Percentiles rank a stretch among this genome's conserved stretches.
Conservation (phyloP, 805 yeast species). For the Myxozyma neglecta region DNA sequence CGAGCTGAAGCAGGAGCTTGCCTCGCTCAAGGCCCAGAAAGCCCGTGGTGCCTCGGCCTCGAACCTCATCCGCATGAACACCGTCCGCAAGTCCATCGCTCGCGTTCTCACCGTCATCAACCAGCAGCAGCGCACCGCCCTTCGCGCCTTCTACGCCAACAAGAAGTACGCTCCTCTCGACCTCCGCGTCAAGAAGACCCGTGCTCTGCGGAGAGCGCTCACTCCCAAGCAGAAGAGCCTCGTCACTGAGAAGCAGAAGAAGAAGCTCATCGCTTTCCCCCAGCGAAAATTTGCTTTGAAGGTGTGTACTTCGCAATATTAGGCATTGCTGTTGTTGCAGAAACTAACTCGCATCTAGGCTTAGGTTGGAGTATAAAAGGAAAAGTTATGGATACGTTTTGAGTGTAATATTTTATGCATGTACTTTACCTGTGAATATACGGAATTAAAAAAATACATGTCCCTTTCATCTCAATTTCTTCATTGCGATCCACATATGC, state of each 20-base stretch:
- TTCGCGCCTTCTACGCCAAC: slow-evolving; percentile 87
- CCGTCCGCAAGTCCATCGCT: slow-evolving; percentile 98
- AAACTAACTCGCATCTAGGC: slow-evolving; percentile 9
- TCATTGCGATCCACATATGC: not conserved
- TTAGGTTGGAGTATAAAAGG: slow-evolving; percentile 4
- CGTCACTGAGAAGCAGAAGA: slow-evolving; percentile 84
- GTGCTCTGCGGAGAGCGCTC: slow-evolving; percentile 98
- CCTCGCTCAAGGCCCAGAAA: slow-evolving; percentile 94
- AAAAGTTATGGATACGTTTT: slow-evolving; percentile 21
- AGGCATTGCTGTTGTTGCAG: not conserved
- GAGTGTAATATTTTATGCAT: slow-evolving; percentile 21
- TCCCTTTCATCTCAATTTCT: not conserved
- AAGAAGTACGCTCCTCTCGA: slow-evolving; percentile 93
- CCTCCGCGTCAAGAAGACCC: slow-evolving; percentile 99
- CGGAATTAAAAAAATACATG: not conserved
- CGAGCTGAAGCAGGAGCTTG: slow-evolving; percentile 95
- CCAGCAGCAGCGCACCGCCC: slow-evolving; percentile 93
- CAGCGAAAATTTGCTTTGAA: slow-evolving; percentile 97
- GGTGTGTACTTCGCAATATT: slow-evolving; percentile 43
- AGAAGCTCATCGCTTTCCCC: slow-evolving; percentile 95
- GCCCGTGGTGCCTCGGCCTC: slow-evolving; percentile 75
- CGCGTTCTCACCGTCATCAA: slow-evolving; percentile 95
- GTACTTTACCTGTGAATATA: slow-evolving; percentile 29
- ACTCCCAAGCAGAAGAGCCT: slow-evolving; percentile 80
- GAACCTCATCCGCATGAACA: slow-evolving; percentile 77